phyloP scores from a whole-genome alignment of 2,329 filamentous ascomycete genomes.

The Beauveria rudraprayagi region DNA sequence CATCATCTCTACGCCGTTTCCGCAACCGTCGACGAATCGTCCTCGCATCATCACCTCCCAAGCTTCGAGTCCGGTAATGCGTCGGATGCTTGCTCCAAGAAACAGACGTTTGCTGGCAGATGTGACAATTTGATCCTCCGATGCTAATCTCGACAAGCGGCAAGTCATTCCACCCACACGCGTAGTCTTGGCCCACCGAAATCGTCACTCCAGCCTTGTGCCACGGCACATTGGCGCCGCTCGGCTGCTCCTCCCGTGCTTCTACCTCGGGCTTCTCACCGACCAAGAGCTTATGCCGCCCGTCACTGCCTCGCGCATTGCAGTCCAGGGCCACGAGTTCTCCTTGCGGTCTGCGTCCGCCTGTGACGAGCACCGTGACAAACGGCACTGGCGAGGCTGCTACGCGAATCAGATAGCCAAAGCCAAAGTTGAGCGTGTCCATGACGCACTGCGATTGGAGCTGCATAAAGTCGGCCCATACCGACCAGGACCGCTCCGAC shows the following conservation, averaged over 20 bases:
- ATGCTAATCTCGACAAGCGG: neutral
- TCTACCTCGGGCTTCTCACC: neutral
- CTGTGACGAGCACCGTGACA: neutral
- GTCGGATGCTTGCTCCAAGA: neutral
- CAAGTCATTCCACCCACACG: neutral
- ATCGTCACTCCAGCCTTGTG: neutral
- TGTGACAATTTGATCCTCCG: neutral
- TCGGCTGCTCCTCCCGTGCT: neutral
- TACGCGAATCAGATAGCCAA: neutral
- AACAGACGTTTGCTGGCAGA: neutral
- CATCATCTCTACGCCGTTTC: neutral
- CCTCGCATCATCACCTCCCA: neutral
- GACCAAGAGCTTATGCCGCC: neutral
- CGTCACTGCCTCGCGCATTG: neutral
- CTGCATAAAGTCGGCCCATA: slow-evolving; percentile 3
- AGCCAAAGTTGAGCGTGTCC: slow-evolving; percentile 3
- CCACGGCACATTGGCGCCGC: neutral
- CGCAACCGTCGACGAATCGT: neutral
- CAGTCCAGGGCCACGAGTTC: neutral
- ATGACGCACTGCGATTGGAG: slow-evolving; percentile 1
- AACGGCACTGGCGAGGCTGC: neutral
- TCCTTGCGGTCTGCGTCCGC: neutral
- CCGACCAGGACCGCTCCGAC: neutral
- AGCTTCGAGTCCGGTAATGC: neutral
- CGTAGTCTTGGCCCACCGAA: neutral